Percentiles rank a stretch among this genome's conserved stretches.
Conservation (phyloP, 768 basidiomycete species). For the Termitomyces sp. region DNA sequence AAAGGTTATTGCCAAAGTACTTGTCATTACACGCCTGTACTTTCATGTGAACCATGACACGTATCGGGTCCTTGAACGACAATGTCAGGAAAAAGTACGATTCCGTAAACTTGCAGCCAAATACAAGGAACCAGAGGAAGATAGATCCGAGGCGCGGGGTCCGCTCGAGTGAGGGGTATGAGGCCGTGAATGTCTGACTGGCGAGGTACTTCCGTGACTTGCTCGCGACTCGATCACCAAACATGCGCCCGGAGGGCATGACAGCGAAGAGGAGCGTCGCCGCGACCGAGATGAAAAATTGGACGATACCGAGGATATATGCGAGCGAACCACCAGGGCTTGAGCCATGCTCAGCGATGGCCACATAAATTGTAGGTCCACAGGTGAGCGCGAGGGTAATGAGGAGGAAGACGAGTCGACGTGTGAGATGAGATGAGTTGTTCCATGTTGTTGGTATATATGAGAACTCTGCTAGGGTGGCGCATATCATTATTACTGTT, state of each 20-base stretch:
- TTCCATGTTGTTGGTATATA: conserved; percentile 99
- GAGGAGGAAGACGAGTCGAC: conserved; percentile 83
- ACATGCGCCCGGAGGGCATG: conserved; percentile 97
- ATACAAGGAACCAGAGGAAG: conserved; percentile 85
- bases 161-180: conserved; percentile 68
- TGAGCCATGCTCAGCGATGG: conserved; percentile 61
- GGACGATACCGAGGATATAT: conserved; percentile 91
- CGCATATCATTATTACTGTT: conserved; percentile 93
- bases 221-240: conserved; percentile 94
- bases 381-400: conserved; percentile 88
- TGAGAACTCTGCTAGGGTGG: conserved; percentile 91
- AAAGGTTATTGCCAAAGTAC: conserved; percentile 78
- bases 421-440: conserved; percentile 93
- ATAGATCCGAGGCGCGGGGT: conserved; percentile 74
- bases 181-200: conserved; percentile 96
- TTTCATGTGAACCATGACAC: conserved; percentile 96
- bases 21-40: conserved; percentile 86
- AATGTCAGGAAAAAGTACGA: conserved; percentile 98
- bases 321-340: conserved; percentile 63
- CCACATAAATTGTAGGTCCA: conserved; percentile 93
- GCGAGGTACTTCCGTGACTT: conserved; percentile 97
- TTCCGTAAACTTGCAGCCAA: conserved; percentile 94
- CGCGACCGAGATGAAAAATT: conserved; percentile 89
- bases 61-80: conserved; percentile 90
- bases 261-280: conserved; percentile 85